Percentiles rank a stretch among this genome's conserved stretches.
Conservation (phyloP, 768 basidiomycete species). For the Leccinum disarticulatum region DNA sequence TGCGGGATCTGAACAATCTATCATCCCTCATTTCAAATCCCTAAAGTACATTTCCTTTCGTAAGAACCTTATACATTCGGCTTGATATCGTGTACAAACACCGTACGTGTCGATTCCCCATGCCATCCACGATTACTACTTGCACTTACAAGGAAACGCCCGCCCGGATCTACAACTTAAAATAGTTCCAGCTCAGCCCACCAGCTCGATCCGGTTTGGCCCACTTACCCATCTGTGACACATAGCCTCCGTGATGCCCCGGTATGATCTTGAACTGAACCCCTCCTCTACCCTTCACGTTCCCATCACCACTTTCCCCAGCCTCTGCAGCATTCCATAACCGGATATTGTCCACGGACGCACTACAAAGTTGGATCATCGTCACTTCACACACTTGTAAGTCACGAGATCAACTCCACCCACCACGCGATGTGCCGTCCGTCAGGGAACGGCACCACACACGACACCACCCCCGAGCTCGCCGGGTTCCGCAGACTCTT, state of each 20-base stretch:
- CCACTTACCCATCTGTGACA: constrained; percentile 87
- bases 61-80: constrained; percentile 35
- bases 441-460: constrained; percentile 89
- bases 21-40: constrained; percentile 31
- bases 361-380: constrained; percentile 46
- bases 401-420: constrained; percentile 27
- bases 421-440: constrained; percentile 90
- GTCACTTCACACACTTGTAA: constrained; percentile 16
- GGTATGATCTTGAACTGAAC: constrained; percentile 94
- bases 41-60: constrained; percentile 31
- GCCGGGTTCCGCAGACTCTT: constrained; percentile 83
- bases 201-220: constrained; percentile 16
- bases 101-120: constrained; percentile 85
- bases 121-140: constrained; percentile 95
- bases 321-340: constrained; percentile 90
- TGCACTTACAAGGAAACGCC: constrained; percentile 84
- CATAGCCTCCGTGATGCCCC: constrained; percentile 92
- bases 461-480: constrained; percentile 90
- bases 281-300: constrained; percentile 60
- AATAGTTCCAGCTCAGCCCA: constrained; percentile 24
- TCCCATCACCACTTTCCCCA: constrained; percentile 63
- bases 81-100: constrained; percentile 90
- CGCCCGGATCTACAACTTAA: constrained; percentile 82
- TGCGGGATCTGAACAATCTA: constrained; percentile 31
- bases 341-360: constrained; percentile 89